Conservation (phyloP, 768 basidiomycete genomes). For the Paxillus ammoniavirescens region DNA sequence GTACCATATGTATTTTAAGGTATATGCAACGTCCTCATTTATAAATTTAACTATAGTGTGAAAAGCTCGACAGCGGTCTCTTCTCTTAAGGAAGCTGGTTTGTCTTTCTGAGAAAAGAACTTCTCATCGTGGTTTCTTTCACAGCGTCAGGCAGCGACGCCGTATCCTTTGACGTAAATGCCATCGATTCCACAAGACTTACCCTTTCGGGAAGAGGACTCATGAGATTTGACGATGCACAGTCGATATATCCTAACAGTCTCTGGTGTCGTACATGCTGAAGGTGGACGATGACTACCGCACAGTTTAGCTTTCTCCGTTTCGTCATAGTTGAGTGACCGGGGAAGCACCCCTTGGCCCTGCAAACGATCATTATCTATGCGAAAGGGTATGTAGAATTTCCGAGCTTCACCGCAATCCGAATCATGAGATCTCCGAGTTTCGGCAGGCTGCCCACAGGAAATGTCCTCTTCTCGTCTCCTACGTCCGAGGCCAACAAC, state of each 20-base stretch:
- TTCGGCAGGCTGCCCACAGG: background rate
- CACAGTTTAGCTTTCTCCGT: too few relatives aligned
- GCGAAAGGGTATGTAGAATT: background rate
- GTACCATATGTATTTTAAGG: constrained; percentile 5
- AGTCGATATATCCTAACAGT: background rate
- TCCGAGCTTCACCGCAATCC: background rate
- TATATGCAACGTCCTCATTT: background rate
- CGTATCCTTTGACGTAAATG: constrained; percentile 14
- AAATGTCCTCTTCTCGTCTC: background rate
- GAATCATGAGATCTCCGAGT: background rate
- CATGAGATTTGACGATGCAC: background rate
- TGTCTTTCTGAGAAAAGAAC: constrained; percentile 17
- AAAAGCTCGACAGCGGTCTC: background rate
- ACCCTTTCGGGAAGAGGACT: background rate
- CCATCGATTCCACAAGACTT: background rate
- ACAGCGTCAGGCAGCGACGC: background rate
- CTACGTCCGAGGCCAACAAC: background rate
- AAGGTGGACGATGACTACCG: background rate
- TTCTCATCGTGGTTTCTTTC: background rate
- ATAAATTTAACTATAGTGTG: background rate
- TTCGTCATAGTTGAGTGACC: background rate
- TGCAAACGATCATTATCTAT: background rate
- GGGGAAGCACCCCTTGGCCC: background rate
- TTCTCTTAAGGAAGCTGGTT: constrained; percentile 8
- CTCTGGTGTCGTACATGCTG: background rate